Percentiles rank a stretch among this genome's conserved stretches.
phyloP scores from a whole-genome alignment of 2,329 filamentous ascomycete species.

The Alternaria arbusti region DNA sequence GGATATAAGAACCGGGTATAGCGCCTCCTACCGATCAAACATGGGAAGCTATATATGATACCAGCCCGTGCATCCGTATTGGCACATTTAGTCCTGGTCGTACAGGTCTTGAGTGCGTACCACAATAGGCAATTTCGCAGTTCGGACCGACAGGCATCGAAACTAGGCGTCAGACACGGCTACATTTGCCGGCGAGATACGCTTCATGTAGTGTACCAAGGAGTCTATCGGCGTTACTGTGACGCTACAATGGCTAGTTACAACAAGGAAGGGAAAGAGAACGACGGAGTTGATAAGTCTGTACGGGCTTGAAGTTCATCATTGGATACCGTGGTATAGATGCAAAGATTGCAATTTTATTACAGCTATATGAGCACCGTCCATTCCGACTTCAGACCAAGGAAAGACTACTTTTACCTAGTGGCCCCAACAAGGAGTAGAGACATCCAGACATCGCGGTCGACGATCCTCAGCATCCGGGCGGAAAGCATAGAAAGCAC shows the following conservation, averaged over 20 bases:
- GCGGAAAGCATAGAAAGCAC: conserved; percentile 2
- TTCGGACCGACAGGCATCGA: neutral
- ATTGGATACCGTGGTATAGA: neutral
- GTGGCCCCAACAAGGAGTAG: neutral
- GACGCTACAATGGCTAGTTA: neutral
- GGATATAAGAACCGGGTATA: neutral
- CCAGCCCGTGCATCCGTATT: neutral
- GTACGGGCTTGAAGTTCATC: neutral
- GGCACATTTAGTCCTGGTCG: neutral
- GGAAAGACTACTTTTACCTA: conserved; percentile 5
- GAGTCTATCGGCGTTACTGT: neutral
- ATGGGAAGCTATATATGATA: neutral
- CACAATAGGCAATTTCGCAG: conserved; percentile 1
- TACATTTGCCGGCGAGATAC: neutral
- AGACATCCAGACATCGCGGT: neutral
- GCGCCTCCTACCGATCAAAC: neutral
- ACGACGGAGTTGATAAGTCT: neutral
- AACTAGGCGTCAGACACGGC: conserved; percentile 9
- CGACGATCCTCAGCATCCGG: conserved; percentile 5
- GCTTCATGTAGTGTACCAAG: neutral
- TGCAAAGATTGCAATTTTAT: conserved; percentile 5
- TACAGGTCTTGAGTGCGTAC: neutral
- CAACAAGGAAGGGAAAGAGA: neutral
- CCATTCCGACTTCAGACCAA: neutral
- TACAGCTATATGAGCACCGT: conserved; percentile 4